Base-by-base conservation (phyloP, 2,329 filamentous ascomycete species). In the Biscogniauxia sp. region DNA sequence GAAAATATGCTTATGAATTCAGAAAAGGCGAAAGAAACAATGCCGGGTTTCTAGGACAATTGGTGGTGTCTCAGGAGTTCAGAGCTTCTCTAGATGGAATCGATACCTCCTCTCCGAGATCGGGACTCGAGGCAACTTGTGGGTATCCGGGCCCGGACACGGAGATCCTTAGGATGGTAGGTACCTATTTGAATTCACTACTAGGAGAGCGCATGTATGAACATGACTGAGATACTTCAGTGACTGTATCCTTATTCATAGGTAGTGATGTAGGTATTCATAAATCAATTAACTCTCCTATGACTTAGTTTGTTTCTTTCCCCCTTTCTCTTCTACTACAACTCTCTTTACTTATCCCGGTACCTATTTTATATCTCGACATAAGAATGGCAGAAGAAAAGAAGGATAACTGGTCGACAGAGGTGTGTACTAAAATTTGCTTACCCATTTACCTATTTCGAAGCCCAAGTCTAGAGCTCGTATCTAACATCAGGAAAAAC, bases 321-420 rank as follows among this genome's bases (percentile, higher is more conserved):
- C 6, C 28, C 6, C 11, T 7, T 32, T 32, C 28, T 32, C 11
- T 13, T 32, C 3, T 32, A 7, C 28, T 13, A 32, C 28, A 3
- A 32, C 28, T 2, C 28, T 9, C 28, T 13, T 32, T 3, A 32
- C 2, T 5, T 23, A 32, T 32, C 9, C 6, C 28, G 2, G 11
- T 32, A n/a, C n/a, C n/a, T n/a, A 32, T 9, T 9, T 7, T 2
- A 13, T 2, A 67, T 58, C 57, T 64, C 55, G 17, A 32, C 17
- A n/a, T 6, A 52, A 62, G 2, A 20, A 72, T 72, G 70, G 53
- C 67, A 2, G 61, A 66, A 17, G 59, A 66, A 51, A 69, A 67
- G 57, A 63, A 68, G 59, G 77, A 80, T 52, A 72, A 75, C 52
- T 79, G 78, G 77, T 75, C 76, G 4, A 73, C 77, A 1, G 75